Evolutionary conservation across 371 early-diverging fungal genomes (phyloP).

Genomic region (Mucor mucedo): DNA sequence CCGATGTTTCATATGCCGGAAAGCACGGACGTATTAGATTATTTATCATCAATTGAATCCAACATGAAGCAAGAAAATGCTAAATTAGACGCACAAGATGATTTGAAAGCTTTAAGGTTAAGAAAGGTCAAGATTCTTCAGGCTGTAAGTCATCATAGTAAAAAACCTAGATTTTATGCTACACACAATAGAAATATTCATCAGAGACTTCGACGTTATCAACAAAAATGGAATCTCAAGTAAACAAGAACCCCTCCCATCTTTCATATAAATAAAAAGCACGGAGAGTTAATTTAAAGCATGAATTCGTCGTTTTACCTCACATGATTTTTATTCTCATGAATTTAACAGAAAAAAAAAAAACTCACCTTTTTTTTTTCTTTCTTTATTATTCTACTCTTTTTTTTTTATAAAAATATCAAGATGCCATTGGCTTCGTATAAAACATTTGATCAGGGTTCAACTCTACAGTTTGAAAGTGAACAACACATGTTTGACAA

Average conservation of each 20-base stretch:
- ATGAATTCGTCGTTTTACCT: not conserved
- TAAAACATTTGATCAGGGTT: not conserved
- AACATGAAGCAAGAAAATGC: slow-evolving; percentile 30
- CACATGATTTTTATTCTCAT: too few species aligned
- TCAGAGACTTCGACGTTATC: slow-evolving; percentile 22
- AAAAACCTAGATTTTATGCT: slow-evolving; percentile 13
- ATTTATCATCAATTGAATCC: slow-evolving; percentile 38
- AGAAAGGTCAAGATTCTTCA: slow-evolving; percentile 21
- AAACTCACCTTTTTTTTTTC: not conserved
- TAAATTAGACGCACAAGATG: slow-evolving; percentile 19
- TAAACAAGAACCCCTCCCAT: not conserved
- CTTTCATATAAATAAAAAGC: too few species aligned
- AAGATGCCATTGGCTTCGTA: not conserved
- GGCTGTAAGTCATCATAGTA: slow-evolving; percentile 4
- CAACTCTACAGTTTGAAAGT: slow-evolving; percentile 4
- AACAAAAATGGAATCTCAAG: slow-evolving; percentile 12
- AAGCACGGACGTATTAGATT: slow-evolving; percentile 46
- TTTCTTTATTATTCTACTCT: too few species aligned
- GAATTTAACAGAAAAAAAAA: slow-evolving; percentile 1
- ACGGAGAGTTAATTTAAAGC: too few species aligned
- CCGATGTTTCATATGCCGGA: slow-evolving; percentile 54
- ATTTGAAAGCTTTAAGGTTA: slow-evolving; percentile 11
- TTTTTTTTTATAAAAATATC: too few species aligned
- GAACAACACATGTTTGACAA: not conserved
- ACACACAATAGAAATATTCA: slow-evolving; percentile 14